Base-by-base conservation (phyloP, 129 eudicot genomes). In the Cynara cardunculus region DNA sequence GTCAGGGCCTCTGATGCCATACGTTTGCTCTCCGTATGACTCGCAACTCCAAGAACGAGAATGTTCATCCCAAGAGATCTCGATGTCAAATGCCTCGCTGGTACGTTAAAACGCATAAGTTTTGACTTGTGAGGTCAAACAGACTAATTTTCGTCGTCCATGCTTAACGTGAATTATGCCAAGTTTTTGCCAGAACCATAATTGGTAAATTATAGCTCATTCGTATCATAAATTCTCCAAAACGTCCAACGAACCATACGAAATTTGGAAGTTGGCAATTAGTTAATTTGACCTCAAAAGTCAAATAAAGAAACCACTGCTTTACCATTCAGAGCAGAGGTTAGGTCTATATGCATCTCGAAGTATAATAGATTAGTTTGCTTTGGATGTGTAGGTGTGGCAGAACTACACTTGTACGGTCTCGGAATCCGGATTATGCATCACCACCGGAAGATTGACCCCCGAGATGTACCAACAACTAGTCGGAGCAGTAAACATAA, bases 1-100 rank as follows among this genome's bases (percentile, higher is more conserved):
- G 78, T 95, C 99, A 0, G 99, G 99, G 34, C 97, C 94, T 11
- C 18, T 87, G 24, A 81, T 95, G 86, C 97, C 97, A 0, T 91
- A 85, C 66, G 91, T 95, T 37, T 95, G 99, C 85, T 84, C 75
- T 69, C 99, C 97, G 3, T 95, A 89, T 41, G 91, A 90, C 67
- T 84, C 92, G 9, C 87, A 90, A 61, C 87, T 95, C 77, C 94
- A 90, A 85, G 90, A 92, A 80, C 93, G 88, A 39, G 74, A 76
- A 32, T 95, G 99, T 67, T 78, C 90, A 5, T 78, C 86, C 3
- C 77, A 79, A 78, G 97, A 92, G 46, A 91, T 95, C 73, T 88
- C 93, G 0, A 72, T 92, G 90, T 85, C 83, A 69, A 95, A 92
- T 69, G 94, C 99, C 64, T 89, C 99, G 27, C 21, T 80, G 91